Evolutionary conservation across 1,284 basidiomycete species (phyloP).

Genomic region (Boletus semigastroideus): DNA sequence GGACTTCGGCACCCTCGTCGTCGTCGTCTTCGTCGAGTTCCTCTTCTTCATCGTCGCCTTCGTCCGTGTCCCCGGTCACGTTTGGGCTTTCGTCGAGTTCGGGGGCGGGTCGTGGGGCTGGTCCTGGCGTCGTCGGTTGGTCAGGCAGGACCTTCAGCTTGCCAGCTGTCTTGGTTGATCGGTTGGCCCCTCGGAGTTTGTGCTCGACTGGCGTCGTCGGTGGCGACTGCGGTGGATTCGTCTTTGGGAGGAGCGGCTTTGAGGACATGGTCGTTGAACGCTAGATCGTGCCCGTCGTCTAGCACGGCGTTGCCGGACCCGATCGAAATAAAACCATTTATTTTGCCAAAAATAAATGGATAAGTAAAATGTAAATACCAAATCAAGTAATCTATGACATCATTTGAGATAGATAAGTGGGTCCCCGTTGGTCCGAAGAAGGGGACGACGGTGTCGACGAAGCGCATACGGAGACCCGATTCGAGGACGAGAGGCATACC

Average conservation of each 20-base stretch:
- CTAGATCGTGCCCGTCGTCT: constrained; percentile 12
- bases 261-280: constrained; percentile 25
- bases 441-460: background rate
- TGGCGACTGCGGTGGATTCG: constrained; percentile 19
- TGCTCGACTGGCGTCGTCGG: constrained; percentile 30
- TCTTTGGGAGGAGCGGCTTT: constrained; percentile 33
- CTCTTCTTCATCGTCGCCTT: constrained; percentile 74
- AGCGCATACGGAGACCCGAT: background rate
- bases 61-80: constrained; percentile 66
- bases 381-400: constrained; percentile 14
- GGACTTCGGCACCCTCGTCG: constrained; percentile 65
- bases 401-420: constrained; percentile 3
- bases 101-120: constrained; percentile 49
- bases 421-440: background rate
- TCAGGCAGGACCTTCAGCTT: constrained; percentile 95
- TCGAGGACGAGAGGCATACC: background rate
- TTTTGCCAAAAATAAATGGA: constrained; percentile 12
- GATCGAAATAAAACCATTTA: constrained; percentile 17
- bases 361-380: background rate
- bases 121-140: constrained; percentile 79
- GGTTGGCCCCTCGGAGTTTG: constrained; percentile 70
- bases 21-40: constrained; percentile 62
- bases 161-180: constrained; percentile 83
- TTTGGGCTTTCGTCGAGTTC: constrained; percentile 49
- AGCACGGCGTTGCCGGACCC: constrained; percentile 11